A percentile compares a stretch with the other conserved stretches of the same genome.
Conservation (phyloP, 768 basidiomycete species). For the Tulasnella sp. region DNA sequence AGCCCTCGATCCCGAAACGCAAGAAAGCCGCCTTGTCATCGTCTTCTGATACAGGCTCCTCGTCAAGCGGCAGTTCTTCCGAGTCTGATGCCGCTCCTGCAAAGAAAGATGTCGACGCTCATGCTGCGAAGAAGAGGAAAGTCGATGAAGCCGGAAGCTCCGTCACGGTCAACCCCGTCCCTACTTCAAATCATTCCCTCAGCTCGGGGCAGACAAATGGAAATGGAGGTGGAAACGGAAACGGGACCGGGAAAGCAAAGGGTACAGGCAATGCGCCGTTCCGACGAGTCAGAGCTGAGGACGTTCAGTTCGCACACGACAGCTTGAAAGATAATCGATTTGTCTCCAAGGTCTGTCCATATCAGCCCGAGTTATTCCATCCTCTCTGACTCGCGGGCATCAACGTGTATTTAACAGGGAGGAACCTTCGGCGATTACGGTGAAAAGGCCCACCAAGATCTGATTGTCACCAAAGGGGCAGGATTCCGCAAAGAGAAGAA, state of each 20-base stretch:
- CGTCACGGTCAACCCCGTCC: neutral
- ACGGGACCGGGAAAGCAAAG: slow-evolving; percentile 13
- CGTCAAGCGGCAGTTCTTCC: slow-evolving; percentile 17
- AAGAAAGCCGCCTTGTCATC: neutral
- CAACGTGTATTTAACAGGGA: slow-evolving; percentile 40
- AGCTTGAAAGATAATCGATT: slow-evolving; percentile 65
- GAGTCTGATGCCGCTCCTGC: slow-evolving; percentile 20
- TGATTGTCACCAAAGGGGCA: slow-evolving; percentile 87
- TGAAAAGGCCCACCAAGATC: slow-evolving; percentile 66
- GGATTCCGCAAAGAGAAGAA: slow-evolving; percentile 99
- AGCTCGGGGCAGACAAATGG: too few relatives aligned
- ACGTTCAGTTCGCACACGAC: slow-evolving; percentile 37
- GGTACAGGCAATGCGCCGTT: slow-evolving; percentile 49
- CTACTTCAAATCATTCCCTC: too few relatives aligned
- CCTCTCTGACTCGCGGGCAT: neutral
- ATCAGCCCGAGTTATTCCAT: neutral
- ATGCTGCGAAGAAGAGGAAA: neutral
- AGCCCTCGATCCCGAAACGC: neutral
- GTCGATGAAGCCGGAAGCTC: neutral
- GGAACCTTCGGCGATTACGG: slow-evolving; percentile 75
- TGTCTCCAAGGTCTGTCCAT: slow-evolving; percentile 57
- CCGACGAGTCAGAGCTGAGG: slow-evolving; percentile 60
- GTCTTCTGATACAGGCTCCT: neutral
- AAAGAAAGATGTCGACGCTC: neutral
- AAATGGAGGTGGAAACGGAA: neutral